Evolutionary conservation across 305 asterid species (phyloP), one percentile per base, ranked within the genome.

Genomic region (Solanum hybrid): DNA sequence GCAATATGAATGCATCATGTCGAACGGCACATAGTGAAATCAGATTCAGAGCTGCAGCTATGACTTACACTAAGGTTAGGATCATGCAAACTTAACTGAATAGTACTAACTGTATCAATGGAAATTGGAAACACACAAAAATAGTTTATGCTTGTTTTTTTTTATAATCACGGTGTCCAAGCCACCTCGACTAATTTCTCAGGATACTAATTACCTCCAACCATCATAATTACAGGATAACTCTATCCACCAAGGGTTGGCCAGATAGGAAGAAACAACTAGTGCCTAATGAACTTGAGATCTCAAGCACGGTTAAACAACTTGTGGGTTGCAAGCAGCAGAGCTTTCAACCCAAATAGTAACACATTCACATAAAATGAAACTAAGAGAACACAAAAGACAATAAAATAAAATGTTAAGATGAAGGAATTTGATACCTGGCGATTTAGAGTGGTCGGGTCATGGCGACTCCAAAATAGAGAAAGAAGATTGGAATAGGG

Each of bases 391-490:
- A 60, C 3, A 64, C 5, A 64, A 3, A 19, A 64, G 27, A 64
- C 27, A 60, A 45, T 45, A 56, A 60, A 60, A 45, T 45, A 56
- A 60, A 66, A 32, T 15, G 10, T n/a, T 17, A 78, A 91, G 64
- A 82, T 3, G 24, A 35, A 36, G 42, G 13, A 12, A 36, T 15
- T 36, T 6, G 24, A 82, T 15, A 95, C 98, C 97, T 96, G 99
- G 84, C 99, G 96, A 93, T 95, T 95, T 78, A 93, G 95, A 35
- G 96, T 90, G 24, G 98, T 94, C 78, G 98, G 99, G 72, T 96
- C 90, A 85, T 95, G 97, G 75, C 95, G 95, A 0, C 91, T 90
- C 99, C 99, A 96, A 91, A 96, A 96, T 6, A 95, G 95, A 80
- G 94, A 91, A 51, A 96, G 96, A 86, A 96, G 80, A 36, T 91